phyloP scores from a whole-genome alignment of 805 yeast species.

The Barnettozyma wickerhamii region DNA sequence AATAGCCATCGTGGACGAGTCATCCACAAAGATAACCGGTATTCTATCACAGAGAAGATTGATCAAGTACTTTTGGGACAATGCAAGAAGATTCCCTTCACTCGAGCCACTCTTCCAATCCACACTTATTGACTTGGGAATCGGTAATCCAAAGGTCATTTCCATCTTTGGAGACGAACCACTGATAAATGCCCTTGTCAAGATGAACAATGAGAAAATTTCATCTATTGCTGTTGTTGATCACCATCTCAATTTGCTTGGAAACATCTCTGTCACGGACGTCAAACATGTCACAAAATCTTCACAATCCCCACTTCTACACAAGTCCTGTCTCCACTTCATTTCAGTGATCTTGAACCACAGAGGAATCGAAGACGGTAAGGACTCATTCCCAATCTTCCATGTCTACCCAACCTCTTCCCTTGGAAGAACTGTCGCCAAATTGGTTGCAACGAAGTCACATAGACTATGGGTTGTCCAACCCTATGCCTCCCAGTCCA shows the following conservation, averaged over 20 bases:
- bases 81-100: slow-evolving; percentile 79
- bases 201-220: slow-evolving; percentile 80
- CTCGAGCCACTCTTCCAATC: slow-evolving; percentile 71
- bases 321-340: slow-evolving; percentile 82
- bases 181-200: slow-evolving; percentile 78
- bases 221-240: slow-evolving; percentile 94
- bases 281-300: slow-evolving; percentile 84
- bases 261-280: slow-evolving; percentile 93
- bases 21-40: slow-evolving; percentile 62
- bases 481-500: slow-evolving; percentile 34
- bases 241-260: slow-evolving; percentile 65
- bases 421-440: slow-evolving; percentile 86
- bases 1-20: slow-evolving; percentile 66
- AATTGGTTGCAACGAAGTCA: slow-evolving; percentile 89
- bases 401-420: slow-evolving; percentile 80
- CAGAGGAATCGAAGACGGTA: slow-evolving; percentile 90
- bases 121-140: slow-evolving; percentile 64
- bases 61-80: slow-evolving; percentile 84
- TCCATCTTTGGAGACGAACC: slow-evolving; percentile 84
- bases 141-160: slow-evolving; percentile 71
- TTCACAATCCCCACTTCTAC: slow-evolving; percentile 78
- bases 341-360: slow-evolving; percentile 79
- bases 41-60: slow-evolving; percentile 87
- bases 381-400: slow-evolving; percentile 95
- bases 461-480: slow-evolving; percentile 87